These are phyloP conservation scores for Candida railenensis DNA, from an alignment of 805 yeast genomes.

Conservation along the genomic window DNA sequence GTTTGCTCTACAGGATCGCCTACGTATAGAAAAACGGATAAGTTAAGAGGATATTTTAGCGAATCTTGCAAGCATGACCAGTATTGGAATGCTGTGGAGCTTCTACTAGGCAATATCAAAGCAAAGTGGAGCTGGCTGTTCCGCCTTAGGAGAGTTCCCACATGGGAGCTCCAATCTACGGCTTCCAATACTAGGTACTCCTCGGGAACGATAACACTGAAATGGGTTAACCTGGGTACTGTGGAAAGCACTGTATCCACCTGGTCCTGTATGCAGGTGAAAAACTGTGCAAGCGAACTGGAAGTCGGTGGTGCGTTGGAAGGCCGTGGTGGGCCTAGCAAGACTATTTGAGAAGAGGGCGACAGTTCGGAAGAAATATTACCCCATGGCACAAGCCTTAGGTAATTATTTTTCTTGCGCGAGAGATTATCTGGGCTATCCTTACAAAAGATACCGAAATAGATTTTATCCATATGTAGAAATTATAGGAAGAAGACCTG, in stretches of 20 bases:
- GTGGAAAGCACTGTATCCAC: not conserved
- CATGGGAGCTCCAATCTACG: not conserved
- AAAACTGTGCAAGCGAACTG: not conserved
- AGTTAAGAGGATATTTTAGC: not conserved
- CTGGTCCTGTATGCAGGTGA: not conserved
- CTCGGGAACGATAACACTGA: constrained; percentile 1
- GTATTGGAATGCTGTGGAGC: not conserved
- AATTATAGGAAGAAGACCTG: not conserved
- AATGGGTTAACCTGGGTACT: not conserved
- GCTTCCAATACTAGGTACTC: not conserved
- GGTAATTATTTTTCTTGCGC: not conserved
- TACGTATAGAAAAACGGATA: constrained; percentile 4
- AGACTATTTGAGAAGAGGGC: not conserved
- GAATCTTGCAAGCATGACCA: not conserved
- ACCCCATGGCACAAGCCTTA: not conserved
- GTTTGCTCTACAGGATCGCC: not conserved
- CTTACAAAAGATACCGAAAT: constrained; percentile 1
- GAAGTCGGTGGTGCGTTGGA: not conserved
- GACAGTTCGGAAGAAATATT: not conserved
- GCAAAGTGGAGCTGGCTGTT: not conserved
- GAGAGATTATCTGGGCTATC: not conserved
- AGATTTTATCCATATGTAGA: not conserved
- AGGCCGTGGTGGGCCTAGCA: not conserved
- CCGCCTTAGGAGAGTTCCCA: not conserved
- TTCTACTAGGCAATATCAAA: constrained; percentile 1